These are phyloP conservation scores for Aegilops bicornis DNA, from an alignment of 176 grass and related monocot genomes.

Conservation along the genomic window DNA sequence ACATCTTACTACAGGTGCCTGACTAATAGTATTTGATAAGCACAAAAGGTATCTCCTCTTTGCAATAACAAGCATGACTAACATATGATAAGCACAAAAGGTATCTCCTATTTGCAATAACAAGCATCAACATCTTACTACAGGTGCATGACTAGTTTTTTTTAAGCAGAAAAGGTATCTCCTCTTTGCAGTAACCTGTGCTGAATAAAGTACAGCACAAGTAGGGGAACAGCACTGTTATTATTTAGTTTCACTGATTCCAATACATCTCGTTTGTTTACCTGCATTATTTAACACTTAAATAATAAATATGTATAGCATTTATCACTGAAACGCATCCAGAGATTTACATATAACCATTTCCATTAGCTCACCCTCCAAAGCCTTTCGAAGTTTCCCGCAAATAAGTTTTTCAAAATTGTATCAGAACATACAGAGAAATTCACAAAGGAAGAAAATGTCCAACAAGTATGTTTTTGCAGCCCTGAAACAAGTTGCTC, in stretches of 20 bases:
- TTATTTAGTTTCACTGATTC: not conserved
- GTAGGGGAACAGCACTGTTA: not conserved
- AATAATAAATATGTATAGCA: not conserved
- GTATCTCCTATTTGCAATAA: not conserved
- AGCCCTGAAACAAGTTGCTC: not conserved
- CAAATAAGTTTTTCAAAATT: conserved; percentile 5
- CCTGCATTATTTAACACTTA: not conserved
- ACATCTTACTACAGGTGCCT: conserved; percentile 8
- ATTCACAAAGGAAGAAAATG: not conserved
- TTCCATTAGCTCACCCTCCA: not conserved
- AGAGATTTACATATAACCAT: not conserved
- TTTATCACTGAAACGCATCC: conserved; percentile 5
- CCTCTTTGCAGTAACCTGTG: conserved; percentile 7
- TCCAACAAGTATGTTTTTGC: not conserved
- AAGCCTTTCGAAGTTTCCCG: not conserved
- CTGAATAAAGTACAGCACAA: not conserved
- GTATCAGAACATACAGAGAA: not conserved
- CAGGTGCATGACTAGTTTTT: conserved; percentile 14
- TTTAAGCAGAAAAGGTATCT: conserved; percentile 9
- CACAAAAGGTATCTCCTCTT: conserved; percentile 4
- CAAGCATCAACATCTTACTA: conserved; percentile 2
- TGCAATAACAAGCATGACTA: conserved; percentile 8
- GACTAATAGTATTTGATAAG: conserved; percentile 19
- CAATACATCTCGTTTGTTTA: not conserved
- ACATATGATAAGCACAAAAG: conserved; percentile 22